Conservation (phyloP, 257 asterid genomes). For the Gentiana straminea region DNA sequence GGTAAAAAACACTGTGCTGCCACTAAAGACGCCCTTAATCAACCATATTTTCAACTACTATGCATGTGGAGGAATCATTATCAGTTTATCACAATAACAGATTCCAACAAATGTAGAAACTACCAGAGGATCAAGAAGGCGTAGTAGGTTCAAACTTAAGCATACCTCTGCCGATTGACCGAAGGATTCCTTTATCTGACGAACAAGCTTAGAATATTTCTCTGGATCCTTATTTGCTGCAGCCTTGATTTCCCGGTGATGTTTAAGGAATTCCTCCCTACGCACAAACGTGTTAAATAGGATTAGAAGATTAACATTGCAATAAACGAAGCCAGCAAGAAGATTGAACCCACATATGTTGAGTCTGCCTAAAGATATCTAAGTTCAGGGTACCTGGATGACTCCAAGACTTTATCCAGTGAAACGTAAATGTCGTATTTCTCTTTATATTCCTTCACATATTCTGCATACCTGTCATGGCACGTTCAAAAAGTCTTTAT, state of each 20-base stretch:
- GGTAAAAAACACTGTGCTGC: no score
- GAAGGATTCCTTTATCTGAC: conserved; percentile 57
- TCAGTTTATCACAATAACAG: background rate
- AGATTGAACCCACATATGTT: conserved; percentile 3
- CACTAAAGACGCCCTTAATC: no score
- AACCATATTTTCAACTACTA: no score
- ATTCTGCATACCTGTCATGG: conserved; percentile 52
- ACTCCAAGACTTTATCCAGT: conserved; percentile 53
- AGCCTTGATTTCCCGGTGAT: conserved; percentile 61
- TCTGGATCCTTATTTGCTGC: conserved; percentile 53
- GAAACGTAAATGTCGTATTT: conserved; percentile 63
- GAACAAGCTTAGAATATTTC: conserved; percentile 45
- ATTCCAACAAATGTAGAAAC: conserved; percentile 1
- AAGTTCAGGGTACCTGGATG: conserved; percentile 52
- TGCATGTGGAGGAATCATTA: no score
- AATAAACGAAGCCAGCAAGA: conserved; percentile 8
- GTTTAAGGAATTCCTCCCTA: conserved; percentile 63
- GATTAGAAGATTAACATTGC: conserved; percentile 17
- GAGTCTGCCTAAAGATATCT: conserved; percentile 8
- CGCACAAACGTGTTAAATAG: conserved; percentile 6
- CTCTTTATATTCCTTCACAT: conserved; percentile 83
- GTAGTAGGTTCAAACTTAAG: conserved; percentile 8
- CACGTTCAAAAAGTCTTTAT: conserved; percentile 11
- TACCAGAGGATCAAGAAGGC: background rate
- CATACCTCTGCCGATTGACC: conserved; percentile 71